phyloP scores from a whole-genome alignment of 2,329 filamentous ascomycete species.

The Colletotrichum sojae region DNA sequence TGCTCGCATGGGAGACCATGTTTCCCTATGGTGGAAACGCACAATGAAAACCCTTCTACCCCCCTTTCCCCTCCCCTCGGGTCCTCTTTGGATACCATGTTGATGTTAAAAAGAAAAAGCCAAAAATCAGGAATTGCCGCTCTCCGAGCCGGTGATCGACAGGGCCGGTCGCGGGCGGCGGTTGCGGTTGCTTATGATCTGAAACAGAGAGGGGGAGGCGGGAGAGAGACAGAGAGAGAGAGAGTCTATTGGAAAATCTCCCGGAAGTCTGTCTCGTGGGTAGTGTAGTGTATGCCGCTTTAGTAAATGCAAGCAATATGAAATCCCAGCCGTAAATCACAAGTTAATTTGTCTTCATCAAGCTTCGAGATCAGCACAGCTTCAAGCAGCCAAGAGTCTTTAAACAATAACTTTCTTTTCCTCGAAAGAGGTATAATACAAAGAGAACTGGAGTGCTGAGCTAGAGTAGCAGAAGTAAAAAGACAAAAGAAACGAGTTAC shows the following conservation, averaged over 20 bases:
- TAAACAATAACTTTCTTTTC: no score
- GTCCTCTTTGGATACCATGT: no score
- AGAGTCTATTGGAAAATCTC: constrained; percentile 1
- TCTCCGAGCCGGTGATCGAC: constrained; percentile 19
- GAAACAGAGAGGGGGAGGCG: neutral
- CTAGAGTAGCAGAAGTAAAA: neutral
- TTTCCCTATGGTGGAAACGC: no score
- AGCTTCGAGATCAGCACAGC: no score
- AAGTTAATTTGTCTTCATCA: neutral
- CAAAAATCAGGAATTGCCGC: constrained; percentile 3
- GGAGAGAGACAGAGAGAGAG: no score
- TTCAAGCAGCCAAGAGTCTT: no score
- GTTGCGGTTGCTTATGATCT: neutral
- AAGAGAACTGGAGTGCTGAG: neutral
- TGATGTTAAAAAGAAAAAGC: neutral
- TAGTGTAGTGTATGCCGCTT: neutral
- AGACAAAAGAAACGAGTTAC: neutral
- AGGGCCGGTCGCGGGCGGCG: neutral
- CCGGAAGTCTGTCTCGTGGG: constrained; percentile 9
- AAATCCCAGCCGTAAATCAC: constrained; percentile 2
- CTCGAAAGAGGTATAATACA: neutral
- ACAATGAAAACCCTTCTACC: neutral
- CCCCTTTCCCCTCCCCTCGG: no score
- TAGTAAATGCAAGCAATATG: neutral
- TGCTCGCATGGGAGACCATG: constrained; percentile 20